phyloP scores from a whole-genome alignment of 495 filamentous ascomycete species.

The Penicillium dipodomyicola region DNA sequence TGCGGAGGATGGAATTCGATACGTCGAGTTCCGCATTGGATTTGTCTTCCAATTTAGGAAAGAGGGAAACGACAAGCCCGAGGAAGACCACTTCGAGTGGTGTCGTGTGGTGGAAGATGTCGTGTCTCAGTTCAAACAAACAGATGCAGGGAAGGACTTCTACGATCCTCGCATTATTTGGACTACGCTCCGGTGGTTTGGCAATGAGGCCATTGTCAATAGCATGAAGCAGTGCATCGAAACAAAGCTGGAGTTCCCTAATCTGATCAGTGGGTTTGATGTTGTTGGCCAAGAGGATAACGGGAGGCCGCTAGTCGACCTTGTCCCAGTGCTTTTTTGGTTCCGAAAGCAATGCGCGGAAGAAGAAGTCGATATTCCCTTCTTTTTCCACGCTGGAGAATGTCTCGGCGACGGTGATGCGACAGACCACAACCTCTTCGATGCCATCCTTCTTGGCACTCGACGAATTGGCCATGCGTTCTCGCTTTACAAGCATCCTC shows the following conservation, averaged over 20 bases:
- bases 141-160: conserved; percentile 68
- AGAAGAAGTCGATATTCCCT: conserved; percentile 81
- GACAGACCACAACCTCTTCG: conserved; percentile 83
- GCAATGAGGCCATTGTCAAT: conserved; percentile 64
- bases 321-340: conserved; percentile 85
- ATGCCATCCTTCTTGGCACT: conserved; percentile 83
- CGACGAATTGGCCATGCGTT: conserved; percentile 86
- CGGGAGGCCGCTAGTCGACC: conserved; percentile 69
- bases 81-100: conserved; percentile 62
- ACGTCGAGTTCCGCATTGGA: conserved; percentile 66
- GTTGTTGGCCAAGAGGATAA: conserved; percentile 81
- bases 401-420: conserved; percentile 71
- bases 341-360: conserved; percentile 81
- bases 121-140: conserved; percentile 68
- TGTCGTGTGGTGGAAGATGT: conserved; percentile 73
- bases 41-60: conserved; percentile 62
- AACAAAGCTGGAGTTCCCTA: conserved; percentile 73
- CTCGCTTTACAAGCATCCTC: conserved; percentile 86
- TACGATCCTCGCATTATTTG: conserved; percentile 89
- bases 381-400: conserved; percentile 94
- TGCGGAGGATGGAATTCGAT: conserved; percentile 72
- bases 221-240: conserved; percentile 83
- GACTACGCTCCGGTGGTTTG: conserved; percentile 64
- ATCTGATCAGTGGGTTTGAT: conserved; percentile 83
- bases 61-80: conserved; percentile 56